Conservation (phyloP, 192 early-diverging fungal species). For the Coemansia umbellata region DNA sequence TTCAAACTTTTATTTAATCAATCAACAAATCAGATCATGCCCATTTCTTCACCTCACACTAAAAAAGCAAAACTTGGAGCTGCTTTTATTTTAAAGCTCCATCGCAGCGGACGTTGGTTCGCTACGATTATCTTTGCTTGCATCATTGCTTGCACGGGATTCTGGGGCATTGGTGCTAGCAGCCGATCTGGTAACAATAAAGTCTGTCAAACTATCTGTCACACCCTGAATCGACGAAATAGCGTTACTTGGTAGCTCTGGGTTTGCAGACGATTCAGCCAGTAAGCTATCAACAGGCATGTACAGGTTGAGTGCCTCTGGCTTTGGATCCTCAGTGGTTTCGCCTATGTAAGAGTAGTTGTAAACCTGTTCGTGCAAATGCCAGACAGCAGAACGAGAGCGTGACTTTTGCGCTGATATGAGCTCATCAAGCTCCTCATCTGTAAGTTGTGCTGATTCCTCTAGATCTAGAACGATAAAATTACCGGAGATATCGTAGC, state of each 20-base stretch:
- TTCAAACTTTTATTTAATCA: too few relatives aligned
- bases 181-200: conserved; percentile 17
- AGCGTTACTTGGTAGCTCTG: conserved; percentile 4
- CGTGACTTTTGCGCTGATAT: conserved; percentile 16
- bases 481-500: conserved; percentile 81
- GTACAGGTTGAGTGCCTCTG: conserved; percentile 39
- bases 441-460: conserved; percentile 41
- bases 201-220: conserved; percentile 19
- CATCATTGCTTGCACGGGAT: conserved; percentile 1
- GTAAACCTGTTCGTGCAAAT: conserved; percentile 88
- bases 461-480: conserved; percentile 43
- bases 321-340: conserved; percentile 15
- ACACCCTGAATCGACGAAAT: conserved; percentile 14
- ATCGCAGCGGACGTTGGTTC: background rate
- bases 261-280: conserved; percentile 17
- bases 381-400: conserved; percentile 72
- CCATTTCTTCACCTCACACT: too few relatives aligned
- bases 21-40: too few relatives aligned
- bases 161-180: background rate
- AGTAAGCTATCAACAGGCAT: conserved; percentile 33
- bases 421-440: conserved; percentile 9
- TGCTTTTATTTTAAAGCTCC: background rate
- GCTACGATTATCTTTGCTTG: background rate
- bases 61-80: too few relatives aligned
- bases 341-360: conserved; percentile 66